Base-by-base conservation (phyloP, 768 basidiomycete species). In the Amanita pallidorosea region DNA sequence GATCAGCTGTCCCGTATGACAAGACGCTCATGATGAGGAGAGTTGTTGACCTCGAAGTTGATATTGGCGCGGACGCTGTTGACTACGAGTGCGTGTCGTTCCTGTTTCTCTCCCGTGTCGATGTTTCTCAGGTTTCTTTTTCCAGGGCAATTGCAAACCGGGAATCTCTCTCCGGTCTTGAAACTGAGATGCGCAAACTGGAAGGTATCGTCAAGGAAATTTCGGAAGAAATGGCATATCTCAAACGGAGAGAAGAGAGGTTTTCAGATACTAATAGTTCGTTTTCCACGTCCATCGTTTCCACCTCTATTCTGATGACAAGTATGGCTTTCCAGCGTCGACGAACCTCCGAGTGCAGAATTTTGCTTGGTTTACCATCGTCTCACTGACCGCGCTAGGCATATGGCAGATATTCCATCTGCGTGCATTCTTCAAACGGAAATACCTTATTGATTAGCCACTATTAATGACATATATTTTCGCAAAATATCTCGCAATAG, bases 151-250 rank as follows among this genome's bases (percentile, higher is more conserved):
- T 98, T 64, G 96, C 96, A 8, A 97, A 96, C 69, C 94, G 97
- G 64, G 96, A 99, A 65, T 93, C 90, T 1, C 73, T 98, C 0
- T 96, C 92, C 5, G 88, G 87, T 0, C 79, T 99, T 17, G 96
- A 99, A 68, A 94, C 91, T 0, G 96, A 98, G 66, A 97, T 98
- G 94, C 81, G 93, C 36, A 98, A 98, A 61, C 74, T 99, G 2
- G 96, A 99, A 65, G 94, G 91, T 0, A 66, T 97, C 12, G 87
- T 93, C 33, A 90, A 93, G 64, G 96, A 98, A 70, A 82, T 99
- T 47, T 81, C 86, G 12, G 94, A 97, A 58, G 94, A 99, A 67
- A 74, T 97, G 72, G 78, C 79, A 7, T 98, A 95, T 68, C 77
- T 99, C 54, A 90, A 93, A 70, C 68, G 71, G 57, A 76, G 95